Evolutionary conservation across 805 yeast species (phyloP), one percentile per base, ranked within the genome.

Genomic region (Cyberlindnera mycetangii): DNA sequence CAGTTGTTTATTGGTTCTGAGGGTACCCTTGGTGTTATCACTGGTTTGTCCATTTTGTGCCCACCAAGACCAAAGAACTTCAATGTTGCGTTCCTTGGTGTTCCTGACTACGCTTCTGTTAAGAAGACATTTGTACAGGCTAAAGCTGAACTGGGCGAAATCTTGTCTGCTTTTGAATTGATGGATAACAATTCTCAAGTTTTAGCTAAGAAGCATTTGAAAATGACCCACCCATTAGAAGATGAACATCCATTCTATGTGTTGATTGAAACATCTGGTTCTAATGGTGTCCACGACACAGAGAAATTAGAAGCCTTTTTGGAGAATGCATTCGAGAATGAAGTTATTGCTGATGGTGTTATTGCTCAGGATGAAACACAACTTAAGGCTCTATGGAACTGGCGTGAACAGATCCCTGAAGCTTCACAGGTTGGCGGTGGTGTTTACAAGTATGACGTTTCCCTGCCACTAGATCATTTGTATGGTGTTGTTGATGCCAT

Each of bases 291-390:
- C 33, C 99, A 93, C 59, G 98, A 93, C 62, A 92, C 86, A 65
- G 90, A 80, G 52, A 93, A 93, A 66, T 74, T 93, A 45, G 96
- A 89, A 62, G 62, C 76, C 0, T 93, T 93, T 65, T 72, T 93
- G 60, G 98, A 89, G 54, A 70, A 70, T 24, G 84, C 83, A 14
- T 85, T 93, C 89, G 96, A 86, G 64, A 76, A 78, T 24, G 98
- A 84, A 41, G 64, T 81, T 37, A 90, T 93, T 25, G 71, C 74
- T n/a, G 98, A 93, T 65, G 99, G 99, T 59, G 90, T 89, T 32
- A 85, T 93, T 52, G 96, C 99, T 7, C 96, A 89, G 65, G 97
- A 90, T 64, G 97, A 88, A 68, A 74, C 93, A 2, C 98, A 93
- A 66, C 67, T 87, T 48, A 74, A 72, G 49, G 81, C 80, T 44